phyloP scores from a whole-genome alignment of 352 stramenopile genomes.

The Globisporangium cederbergense region DNA sequence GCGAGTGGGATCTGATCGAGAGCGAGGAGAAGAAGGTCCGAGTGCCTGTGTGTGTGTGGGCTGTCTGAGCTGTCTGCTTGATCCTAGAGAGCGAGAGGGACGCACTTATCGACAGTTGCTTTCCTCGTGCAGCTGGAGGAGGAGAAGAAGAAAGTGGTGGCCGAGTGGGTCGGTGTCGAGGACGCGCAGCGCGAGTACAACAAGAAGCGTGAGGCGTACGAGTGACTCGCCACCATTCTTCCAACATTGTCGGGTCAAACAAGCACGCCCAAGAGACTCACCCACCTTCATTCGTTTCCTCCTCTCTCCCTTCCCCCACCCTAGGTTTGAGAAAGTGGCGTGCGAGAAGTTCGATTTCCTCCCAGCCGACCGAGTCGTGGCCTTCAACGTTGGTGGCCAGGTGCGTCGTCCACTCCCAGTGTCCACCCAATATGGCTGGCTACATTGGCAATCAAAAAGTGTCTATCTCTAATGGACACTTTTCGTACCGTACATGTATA shows the following conservation, averaged over 20 bases:
- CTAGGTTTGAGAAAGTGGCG: conserved; percentile 60
- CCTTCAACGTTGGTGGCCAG: conserved; percentile 73
- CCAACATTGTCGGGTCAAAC: neutral
- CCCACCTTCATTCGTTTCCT: neutral
- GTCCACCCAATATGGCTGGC: neutral
- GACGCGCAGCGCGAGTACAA: conserved; percentile 64
- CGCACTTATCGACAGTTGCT: no score
- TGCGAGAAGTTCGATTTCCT: conserved; percentile 59
- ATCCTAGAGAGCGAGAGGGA: no score
- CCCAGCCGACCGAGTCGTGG: conserved; percentile 37
- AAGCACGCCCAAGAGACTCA: neutral
- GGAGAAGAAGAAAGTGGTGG: conserved; percentile 73
- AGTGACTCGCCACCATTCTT: neutral
- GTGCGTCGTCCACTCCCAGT: conserved; percentile 13
- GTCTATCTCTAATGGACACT: neutral
- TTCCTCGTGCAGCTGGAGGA: conserved; percentile 39
- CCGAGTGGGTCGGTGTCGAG: conserved; percentile 66
- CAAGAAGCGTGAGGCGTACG: conserved; percentile 54
- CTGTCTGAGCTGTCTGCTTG: neutral
- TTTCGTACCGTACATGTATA: neutral
- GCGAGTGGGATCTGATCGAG: conserved; percentile 56
- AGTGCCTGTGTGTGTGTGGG: neutral
- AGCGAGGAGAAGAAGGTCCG: conserved; percentile 57
- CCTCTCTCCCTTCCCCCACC: neutral
- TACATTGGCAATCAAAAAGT: neutral